phyloP scores from a whole-genome alignment of 163 green algal species.

The Scenedesmus sp. region DNA sequence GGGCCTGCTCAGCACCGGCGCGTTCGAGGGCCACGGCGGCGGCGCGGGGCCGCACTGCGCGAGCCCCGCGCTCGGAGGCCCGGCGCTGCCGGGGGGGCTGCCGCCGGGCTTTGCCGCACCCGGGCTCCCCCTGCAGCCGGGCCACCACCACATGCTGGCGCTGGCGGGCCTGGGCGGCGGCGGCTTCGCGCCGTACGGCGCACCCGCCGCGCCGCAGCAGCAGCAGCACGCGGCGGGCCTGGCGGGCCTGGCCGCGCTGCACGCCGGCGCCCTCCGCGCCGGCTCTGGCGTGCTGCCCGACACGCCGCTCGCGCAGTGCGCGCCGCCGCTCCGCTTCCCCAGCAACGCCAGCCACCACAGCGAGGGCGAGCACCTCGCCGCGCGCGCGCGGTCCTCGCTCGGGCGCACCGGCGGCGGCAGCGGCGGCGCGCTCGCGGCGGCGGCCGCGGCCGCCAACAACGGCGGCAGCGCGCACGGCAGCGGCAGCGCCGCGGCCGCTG shows the following conservation, averaged over 20 bases:
- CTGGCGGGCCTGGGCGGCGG: not conserved
- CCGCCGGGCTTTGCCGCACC: too few relatives aligned
- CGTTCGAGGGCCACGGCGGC: too few relatives aligned
- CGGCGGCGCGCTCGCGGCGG: not conserved
- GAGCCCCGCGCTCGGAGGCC: too few relatives aligned
- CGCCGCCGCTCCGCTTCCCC: conserved; percentile 6
- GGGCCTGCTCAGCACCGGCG: too few relatives aligned
- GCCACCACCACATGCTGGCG: not conserved
- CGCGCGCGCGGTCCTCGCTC: too few relatives aligned
- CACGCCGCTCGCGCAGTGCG: not conserved
- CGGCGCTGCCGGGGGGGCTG: too few relatives aligned
- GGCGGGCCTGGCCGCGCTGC: too few relatives aligned
- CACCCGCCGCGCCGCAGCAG: conserved; percentile 1
- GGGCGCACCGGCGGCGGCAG: too few relatives aligned
- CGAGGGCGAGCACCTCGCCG: too few relatives aligned
- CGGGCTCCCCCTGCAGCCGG: too few relatives aligned
- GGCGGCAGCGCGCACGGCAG: not conserved
- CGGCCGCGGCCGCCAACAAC: not conserved
- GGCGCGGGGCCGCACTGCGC: too few relatives aligned
- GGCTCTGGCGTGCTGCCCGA: not conserved
- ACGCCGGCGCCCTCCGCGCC: not conserved
- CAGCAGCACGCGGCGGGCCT: not conserved
- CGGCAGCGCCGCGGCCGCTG: not conserved
- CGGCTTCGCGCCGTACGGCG: too few relatives aligned
- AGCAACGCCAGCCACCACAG: not conserved